Percentiles rank a stretch among this genome's conserved stretches.
phyloP scores from a whole-genome alignment of 169 alveolate genomes.

The Plasmodium ovale region DNA sequence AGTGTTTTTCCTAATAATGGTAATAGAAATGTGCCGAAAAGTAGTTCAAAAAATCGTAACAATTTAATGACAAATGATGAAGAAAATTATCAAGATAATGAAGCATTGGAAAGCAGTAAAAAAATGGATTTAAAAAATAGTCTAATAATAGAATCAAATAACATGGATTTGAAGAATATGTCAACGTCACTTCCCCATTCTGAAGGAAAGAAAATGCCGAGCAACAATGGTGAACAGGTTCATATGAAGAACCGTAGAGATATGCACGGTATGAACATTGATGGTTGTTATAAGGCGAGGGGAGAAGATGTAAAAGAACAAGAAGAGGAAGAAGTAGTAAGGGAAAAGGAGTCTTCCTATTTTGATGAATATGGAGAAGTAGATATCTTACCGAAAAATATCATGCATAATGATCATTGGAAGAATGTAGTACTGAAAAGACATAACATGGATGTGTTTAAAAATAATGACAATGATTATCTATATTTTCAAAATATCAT shows the following conservation, averaged over 20 bases:
- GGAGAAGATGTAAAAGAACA: not conserved
- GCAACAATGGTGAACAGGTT: not conserved
- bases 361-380: not conserved
- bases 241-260: not conserved
- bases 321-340: not conserved
- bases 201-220: not conserved
- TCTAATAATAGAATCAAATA: slow-evolving; percentile 14
- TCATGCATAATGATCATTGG: not conserved
- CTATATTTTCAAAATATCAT: slow-evolving; percentile 19
- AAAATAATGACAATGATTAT: slow-evolving; percentile 35
- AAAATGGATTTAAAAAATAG: slow-evolving; percentile 9
- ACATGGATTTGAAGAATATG: not conserved
- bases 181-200: not conserved
- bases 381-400: not conserved
- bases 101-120: not conserved
- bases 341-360: not conserved
- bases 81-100: not conserved
- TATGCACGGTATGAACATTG: not conserved
- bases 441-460: not conserved
- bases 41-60: slow-evolving; percentile 2
- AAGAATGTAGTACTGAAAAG: not conserved
- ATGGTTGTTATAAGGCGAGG: not conserved
- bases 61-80: not conserved
- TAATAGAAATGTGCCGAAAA: not conserved
- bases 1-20: not conserved